Conservation (phyloP, 2,329 filamentous ascomycete genomes). For the Hymenotorrendiella dingleyae region DNA sequence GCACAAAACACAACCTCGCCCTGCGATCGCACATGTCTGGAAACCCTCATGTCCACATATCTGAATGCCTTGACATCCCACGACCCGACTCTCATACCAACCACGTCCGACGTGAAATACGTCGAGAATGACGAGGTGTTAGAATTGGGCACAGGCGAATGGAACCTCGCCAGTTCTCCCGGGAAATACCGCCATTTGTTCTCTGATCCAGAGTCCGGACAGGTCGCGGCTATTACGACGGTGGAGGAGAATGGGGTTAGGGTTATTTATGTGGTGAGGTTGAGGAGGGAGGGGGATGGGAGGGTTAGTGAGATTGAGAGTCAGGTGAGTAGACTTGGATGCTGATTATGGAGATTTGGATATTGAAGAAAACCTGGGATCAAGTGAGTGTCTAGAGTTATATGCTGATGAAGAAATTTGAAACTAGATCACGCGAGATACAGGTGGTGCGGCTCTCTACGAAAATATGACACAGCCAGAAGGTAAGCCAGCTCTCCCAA, state of each 20-base stretch:
- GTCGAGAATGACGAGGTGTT: constrained; percentile 6
- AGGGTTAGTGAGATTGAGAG: constrained; percentile 8
- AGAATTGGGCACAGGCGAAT: background rate
- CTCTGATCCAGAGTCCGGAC: constrained; percentile 1
- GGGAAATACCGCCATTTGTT: constrained; percentile 5
- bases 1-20: too few relatives aligned
- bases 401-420: too few relatives aligned
- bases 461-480: constrained; percentile 6
- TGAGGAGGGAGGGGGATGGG: constrained; percentile 1
- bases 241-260: constrained; percentile 2
- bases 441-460: constrained; percentile 2
- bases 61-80: constrained; percentile 1
- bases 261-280: constrained; percentile 4
- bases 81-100: background rate
- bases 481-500: too few relatives aligned
- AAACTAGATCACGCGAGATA: constrained; percentile 8
- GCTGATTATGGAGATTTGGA: too few relatives aligned
- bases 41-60: constrained; percentile 1
- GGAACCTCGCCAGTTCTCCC: background rate
- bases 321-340: too few relatives aligned
- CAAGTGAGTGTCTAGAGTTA: too few relatives aligned
- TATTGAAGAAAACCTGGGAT: too few relatives aligned
- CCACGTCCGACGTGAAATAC: constrained; percentile 3
- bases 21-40: constrained; percentile 5
- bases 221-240: constrained; percentile 6